Percentiles rank a stretch among this genome's conserved stretches.
Evolutionary conservation across 768 basidiomycete genomes (phyloP).

Genomic region (Hypholoma sublateritium): DNA sequence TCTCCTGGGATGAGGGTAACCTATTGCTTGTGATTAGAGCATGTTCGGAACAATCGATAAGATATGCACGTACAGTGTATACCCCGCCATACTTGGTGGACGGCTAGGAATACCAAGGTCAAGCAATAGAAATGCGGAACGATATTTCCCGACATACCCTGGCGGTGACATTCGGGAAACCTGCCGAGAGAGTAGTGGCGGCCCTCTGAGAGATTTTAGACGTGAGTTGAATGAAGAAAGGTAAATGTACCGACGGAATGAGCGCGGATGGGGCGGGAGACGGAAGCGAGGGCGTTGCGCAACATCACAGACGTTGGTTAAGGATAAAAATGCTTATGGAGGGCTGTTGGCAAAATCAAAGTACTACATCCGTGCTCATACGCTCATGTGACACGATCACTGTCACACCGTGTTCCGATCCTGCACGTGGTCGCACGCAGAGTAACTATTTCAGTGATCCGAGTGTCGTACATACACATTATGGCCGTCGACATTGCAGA

Average conservation of each 20-base stretch:
- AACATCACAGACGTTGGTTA: slow-evolving; percentile 51
- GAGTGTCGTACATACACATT: background rate
- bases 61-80: slow-evolving; percentile 60
- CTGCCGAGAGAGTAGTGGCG: slow-evolving; percentile 77
- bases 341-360: slow-evolving; percentile 2
- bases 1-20: slow-evolving; percentile 98
- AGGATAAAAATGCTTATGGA: slow-evolving; percentile 27
- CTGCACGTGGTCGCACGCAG: background rate
- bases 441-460: background rate
- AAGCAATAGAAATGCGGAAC: slow-evolving; percentile 13
- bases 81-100: slow-evolving; percentile 92
- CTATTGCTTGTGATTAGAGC: slow-evolving; percentile 40
- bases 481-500: slow-evolving; percentile 39
- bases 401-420: slow-evolving; percentile 1
- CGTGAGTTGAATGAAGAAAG: background rate
- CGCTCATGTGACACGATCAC: background rate
- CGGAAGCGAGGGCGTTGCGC: slow-evolving; percentile 60
- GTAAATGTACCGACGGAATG: slow-evolving; percentile 43
- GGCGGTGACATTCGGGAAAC: slow-evolving; percentile 73
- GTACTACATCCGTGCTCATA: slow-evolving; percentile 4
- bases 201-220: slow-evolving; percentile 45
- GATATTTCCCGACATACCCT: slow-evolving; percentile 43
- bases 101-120: slow-evolving; percentile 42
- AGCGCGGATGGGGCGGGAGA: slow-evolving; percentile 50
- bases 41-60: slow-evolving; percentile 6